Percentiles rank a stretch among this genome's conserved stretches.
phyloP scores from a whole-genome alignment of 2,329 filamentous ascomycete species.

The Dothistroma septosporum region DNA sequence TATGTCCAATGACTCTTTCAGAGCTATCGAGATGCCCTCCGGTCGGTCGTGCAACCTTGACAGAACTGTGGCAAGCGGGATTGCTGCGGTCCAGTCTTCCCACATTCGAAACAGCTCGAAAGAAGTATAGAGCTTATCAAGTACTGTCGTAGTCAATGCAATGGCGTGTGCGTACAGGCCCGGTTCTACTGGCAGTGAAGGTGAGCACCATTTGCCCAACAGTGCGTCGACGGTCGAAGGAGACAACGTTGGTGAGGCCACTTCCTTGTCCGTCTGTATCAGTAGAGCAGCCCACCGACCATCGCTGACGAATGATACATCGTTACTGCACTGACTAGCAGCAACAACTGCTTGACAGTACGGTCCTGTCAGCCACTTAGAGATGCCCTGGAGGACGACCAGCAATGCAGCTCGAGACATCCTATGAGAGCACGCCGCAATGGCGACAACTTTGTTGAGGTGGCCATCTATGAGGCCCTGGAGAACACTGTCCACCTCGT shows the following conservation, averaged over 20 bases:
- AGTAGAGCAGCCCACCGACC: not conserved
- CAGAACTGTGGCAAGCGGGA: not conserved
- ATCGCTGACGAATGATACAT: not conserved
- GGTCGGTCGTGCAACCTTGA: not conserved
- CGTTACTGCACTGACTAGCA: conserved; percentile 2
- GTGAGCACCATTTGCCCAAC: conserved; percentile 4
- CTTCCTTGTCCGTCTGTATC: not conserved
- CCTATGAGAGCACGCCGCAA: conserved; percentile 3
- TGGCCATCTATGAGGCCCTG: not conserved
- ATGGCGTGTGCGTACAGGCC: not conserved
- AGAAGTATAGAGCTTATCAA: not conserved
- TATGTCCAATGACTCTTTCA: not conserved
- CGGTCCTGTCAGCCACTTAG: not conserved
- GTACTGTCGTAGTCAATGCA: not conserved
- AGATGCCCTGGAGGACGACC: not conserved
- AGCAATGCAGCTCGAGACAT: not conserved
- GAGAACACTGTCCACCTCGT: not conserved
- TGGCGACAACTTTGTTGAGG: not conserved
- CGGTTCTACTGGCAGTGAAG: not conserved
- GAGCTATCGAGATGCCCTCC: not conserved
- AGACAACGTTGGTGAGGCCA: not conserved
- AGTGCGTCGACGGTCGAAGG: not conserved
- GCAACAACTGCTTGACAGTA: conserved; percentile 4
- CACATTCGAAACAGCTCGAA: not conserved
- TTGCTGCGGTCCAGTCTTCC: not conserved